Base-by-base conservation (phyloP, 805 yeast species). In the Kuraishia ogatae region DNA sequence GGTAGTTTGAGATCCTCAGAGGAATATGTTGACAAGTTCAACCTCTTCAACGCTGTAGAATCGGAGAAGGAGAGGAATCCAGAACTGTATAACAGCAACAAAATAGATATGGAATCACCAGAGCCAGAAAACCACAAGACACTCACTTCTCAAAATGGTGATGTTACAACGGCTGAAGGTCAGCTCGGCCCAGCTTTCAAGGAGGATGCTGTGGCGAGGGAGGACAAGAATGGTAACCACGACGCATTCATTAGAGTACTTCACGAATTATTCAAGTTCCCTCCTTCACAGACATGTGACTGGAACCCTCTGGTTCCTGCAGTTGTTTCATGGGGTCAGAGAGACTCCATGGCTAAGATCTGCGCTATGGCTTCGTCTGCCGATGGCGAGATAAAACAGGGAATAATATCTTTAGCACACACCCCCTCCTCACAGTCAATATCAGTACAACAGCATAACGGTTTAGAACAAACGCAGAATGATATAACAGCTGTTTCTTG, bases 311-410 rank as follows among this genome's bases (percentile, higher is more conserved):
- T 60, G 1, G 61, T 74, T 3, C 62, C 73, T 1, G 56, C 62
- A 6, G 73, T 79, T 0, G 64, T 84, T 35, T 84, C 89, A 0
- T 77, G 79, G 69, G 88, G 90, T 0, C 74, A 73, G 53, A 71
- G 60, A 35, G 65, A 65, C 52, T 56, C 58, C 19, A 55, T 59
- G 24, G 59, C 69, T 3, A 60, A 58, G 7, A 67, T 70, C 24
- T 62, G 66, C 53, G 63, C 63, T 13, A 53, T 69, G 20, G 53
- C 61, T 35, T 61, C 59, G 2, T 48, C 52, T 13, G 55, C 58
- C 2, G 59, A 52, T 10, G 53, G 56, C n/a, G 7, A 48, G 29
- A 26, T 6, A 19, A 48, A n/a, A 53, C 39, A 47, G 47, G 28
- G 22, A 22, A 20, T 26, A 24, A 54, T 46, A 26, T 26, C 22